phyloP scores from a whole-genome alignment of 805 yeast species.

The Candida loeiensis region DNA sequence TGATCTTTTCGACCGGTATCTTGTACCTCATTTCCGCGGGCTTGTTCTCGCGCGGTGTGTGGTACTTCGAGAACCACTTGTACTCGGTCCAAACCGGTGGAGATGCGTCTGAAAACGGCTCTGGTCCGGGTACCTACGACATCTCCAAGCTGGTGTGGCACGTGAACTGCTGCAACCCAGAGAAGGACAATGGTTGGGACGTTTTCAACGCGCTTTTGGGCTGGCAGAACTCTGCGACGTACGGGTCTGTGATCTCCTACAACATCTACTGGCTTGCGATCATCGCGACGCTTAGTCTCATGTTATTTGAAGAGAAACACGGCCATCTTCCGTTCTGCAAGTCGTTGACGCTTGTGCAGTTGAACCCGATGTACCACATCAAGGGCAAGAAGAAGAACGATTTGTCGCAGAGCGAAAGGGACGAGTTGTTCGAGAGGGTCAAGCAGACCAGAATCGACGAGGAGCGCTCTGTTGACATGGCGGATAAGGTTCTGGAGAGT shows the following conservation, averaged over 20 bases:
- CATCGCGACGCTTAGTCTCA: constrained; percentile 15
- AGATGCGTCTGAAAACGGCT: constrained; percentile 23
- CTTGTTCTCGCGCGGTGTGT: constrained; percentile 23
- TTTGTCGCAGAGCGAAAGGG: constrained; percentile 49
- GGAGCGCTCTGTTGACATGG: constrained; percentile 13
- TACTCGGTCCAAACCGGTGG: constrained; percentile 21
- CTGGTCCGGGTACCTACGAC: constrained; percentile 27
- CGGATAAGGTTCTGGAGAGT: neutral
- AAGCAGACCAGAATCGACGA: constrained; percentile 17
- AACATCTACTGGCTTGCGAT: constrained; percentile 23
- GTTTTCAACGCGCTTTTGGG: constrained; percentile 26
- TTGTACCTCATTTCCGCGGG: constrained; percentile 25
- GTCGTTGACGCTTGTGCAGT: constrained; percentile 29
- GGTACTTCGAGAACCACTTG: constrained; percentile 19
- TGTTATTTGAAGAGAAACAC: constrained; percentile 23
- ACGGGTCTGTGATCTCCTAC: constrained; percentile 25
- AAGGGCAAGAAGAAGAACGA: constrained; percentile 65
- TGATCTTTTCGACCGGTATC: constrained; percentile 24
- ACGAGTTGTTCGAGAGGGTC: constrained; percentile 43
- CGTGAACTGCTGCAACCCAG: constrained; percentile 27
- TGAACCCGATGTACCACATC: constrained; percentile 73
- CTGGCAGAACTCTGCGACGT: constrained; percentile 27
- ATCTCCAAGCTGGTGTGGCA: constrained; percentile 24
- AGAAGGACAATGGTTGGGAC: constrained; percentile 24
- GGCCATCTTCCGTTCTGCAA: constrained; percentile 24